phyloP scores from a whole-genome alignment of 495 filamentous ascomycete species.

The Neurospora sp. region DNA sequence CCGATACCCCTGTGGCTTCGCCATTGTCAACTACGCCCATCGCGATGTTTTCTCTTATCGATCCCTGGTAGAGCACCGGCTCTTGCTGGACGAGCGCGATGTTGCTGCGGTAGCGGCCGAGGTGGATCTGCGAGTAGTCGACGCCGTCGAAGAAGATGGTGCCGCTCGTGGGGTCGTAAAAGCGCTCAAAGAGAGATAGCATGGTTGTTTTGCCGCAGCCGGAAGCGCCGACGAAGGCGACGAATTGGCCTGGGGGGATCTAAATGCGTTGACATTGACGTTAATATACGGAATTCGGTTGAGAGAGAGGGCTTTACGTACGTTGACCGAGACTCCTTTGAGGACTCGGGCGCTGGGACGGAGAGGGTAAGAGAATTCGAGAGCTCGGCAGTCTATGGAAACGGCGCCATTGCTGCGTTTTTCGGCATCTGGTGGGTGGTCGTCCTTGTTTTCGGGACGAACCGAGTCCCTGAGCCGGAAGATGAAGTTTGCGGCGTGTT shows the following conservation, averaged over 20 bases:
- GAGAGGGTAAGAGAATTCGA: conserved; percentile 46
- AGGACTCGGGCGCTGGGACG: conserved; percentile 44
- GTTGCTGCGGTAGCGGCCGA: conserved; percentile 32
- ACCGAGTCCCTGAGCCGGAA: conserved; percentile 22
- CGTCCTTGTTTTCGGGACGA: conserved; percentile 9
- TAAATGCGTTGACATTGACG: background rate
- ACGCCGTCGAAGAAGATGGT: conserved; percentile 38
- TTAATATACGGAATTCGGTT: background rate
- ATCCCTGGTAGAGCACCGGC: conserved; percentile 42
- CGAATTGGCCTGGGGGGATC: conserved; percentile 45
- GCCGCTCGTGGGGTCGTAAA: conserved; percentile 50
- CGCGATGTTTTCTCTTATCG: conserved; percentile 48
- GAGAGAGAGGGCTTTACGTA: background rate
- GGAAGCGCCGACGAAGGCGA: conserved; percentile 48
- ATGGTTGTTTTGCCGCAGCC: conserved; percentile 38
- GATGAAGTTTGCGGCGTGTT: conserved; percentile 29
- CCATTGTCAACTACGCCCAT: conserved; percentile 30
- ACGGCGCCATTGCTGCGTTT: conserved; percentile 27
- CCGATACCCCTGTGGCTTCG: conserved; percentile 12
- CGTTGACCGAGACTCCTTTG: conserved; percentile 45
- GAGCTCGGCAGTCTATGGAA: conserved; percentile 38
- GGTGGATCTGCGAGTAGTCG: conserved; percentile 28
- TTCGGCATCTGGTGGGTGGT: conserved; percentile 2
- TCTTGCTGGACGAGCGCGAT: conserved; percentile 50
- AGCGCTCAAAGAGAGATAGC: conserved; percentile 48